Percentiles rank a stretch among this genome's conserved stretches.
phyloP scores from a whole-genome alignment of 2,329 filamentous ascomycete genomes.

The Geosmithia putterillii region DNA sequence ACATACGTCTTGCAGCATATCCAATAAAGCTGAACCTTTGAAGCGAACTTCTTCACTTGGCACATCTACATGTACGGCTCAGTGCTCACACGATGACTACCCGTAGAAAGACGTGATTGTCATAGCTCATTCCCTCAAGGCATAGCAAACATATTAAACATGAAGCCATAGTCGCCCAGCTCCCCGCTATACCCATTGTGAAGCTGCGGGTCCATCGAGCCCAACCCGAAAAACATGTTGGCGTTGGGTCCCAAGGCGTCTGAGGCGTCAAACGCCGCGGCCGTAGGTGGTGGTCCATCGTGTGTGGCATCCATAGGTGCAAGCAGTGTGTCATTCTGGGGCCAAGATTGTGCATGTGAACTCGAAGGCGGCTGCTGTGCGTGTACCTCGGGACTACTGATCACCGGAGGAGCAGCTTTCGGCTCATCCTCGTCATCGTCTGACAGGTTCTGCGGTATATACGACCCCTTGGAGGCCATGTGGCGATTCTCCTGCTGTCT shows the following conservation, averaged over 20 bases:
- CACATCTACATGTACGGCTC: too few species aligned
- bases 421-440: background rate
- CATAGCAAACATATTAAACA: background rate
- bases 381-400: background rate
- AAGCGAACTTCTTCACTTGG: too few species aligned
- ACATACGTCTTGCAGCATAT: too few species aligned
- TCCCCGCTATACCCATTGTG: slow-evolving; percentile 2
- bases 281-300: background rate
- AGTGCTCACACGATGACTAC: too few species aligned
- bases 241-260: background rate
- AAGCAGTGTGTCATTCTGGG: background rate
- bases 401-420: background rate
- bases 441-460: slow-evolving; percentile 2
- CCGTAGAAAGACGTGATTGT: too few species aligned
- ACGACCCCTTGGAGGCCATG: slow-evolving; percentile 2
- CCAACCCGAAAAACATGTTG: slow-evolving; percentile 1
- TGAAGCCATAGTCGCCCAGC: background rate
- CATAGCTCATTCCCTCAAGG: too few species aligned
- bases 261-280: background rate
- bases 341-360: background rate
- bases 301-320: background rate
- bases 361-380: background rate
- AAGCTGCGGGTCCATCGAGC: slow-evolving; percentile 3
- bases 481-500: slow-evolving; percentile 2
- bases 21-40: too few species aligned